Base-by-base conservation (phyloP, 441 rosid genomes). In the Euphorbia celastroides region DNA sequence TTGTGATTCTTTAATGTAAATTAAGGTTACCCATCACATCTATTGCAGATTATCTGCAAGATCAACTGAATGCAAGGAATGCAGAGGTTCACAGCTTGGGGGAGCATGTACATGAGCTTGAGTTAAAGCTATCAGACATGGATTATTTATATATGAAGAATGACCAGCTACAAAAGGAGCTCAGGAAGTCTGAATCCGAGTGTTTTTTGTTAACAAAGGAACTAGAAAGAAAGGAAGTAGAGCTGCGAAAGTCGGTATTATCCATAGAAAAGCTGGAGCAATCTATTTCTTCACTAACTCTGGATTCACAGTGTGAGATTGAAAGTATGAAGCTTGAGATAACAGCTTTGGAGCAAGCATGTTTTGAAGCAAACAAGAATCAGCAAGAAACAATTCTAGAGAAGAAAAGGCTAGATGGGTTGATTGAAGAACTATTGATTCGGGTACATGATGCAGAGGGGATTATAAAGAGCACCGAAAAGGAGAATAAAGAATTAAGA, bases 321-420 rank as follows among this genome's bases (percentile, higher is more conserved):
- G 96, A 87, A 77, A 86, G 89, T 72, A 78, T 90, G 86, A 92
- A 80, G 80, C 87, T 92, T 48, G 96, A 90, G 60, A 73, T 82
- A 62, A 78, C 73, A 71, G 69, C 84, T 55, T 71, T 83, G 80
- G 90, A 86, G 78, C 87, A 86, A 75, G 75, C 68, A 55, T 79
- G 57, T 66, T 66, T 70, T 72, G 78, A 82, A 82, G 74, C 82
- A 64, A 81, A 66, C 70, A 80, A 82, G 74, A 36, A 71, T 56
- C 82, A 69, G 73, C 84, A 86, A 68, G 90, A 84, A 68, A 66
- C 71, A 22, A 17, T 66, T 62, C 75, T 34, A 52, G 90, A 74
- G 77, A 86, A 82, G 41, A 77, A 44, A 65, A 70, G 50, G 69
- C 50, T 79, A 75, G 77, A 52, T 67, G 66, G 65, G 38, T 61